Base-by-base conservation (phyloP, 2,329 filamentous ascomycete genomes). In the Zymoseptoria pseudotritici region DNA sequence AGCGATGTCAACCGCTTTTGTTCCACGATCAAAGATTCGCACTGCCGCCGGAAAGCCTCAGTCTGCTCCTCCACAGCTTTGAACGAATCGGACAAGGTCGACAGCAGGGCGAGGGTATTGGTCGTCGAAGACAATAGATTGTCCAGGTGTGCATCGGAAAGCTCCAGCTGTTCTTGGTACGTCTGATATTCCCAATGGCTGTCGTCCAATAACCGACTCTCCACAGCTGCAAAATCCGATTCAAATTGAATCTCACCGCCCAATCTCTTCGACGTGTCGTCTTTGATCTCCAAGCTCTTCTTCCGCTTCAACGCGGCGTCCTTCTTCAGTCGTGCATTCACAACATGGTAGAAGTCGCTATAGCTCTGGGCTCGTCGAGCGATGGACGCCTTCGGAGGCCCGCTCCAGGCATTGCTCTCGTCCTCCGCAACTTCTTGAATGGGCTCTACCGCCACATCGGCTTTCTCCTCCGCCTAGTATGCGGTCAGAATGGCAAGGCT, bases 31-130 rank as follows among this genome's bases (percentile, higher is more conserved):
- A 99, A 81, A 59, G 90, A 89, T 71, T 97, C 91, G 75, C 94
- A 99, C 74, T 96, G 91, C 53, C 88, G 85, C 72, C 92, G 90
- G 77, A 99, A 97, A 13, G 89, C 87, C n/a, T 88, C 90, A 0
- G 94, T 99, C 76, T 97, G 93, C 9, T 84, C 80, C 69, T 97
- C 91, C 54, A 99, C 93, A 0, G 87, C 81, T 66, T 87, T 86
- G 77, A 99, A 99, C 4, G 92, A 93, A 67, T 87, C 84, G 13
- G 92, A 92, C 17, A 99, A 81, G 0, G 83, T 86, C 17, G 89
- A 87, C 26, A 99, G 81, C 19, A 95, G 80, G 51, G 86, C 81
- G 49, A 99, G 80, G 0, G 91, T 88, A 19, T 83, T 83, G 58
- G 89, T 84, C 1, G 93, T 91, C 71, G 91, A 90, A 26, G 83